Base-by-base conservation (phyloP, 805 yeast genomes). In the Metschnikowia anglica region DNA sequence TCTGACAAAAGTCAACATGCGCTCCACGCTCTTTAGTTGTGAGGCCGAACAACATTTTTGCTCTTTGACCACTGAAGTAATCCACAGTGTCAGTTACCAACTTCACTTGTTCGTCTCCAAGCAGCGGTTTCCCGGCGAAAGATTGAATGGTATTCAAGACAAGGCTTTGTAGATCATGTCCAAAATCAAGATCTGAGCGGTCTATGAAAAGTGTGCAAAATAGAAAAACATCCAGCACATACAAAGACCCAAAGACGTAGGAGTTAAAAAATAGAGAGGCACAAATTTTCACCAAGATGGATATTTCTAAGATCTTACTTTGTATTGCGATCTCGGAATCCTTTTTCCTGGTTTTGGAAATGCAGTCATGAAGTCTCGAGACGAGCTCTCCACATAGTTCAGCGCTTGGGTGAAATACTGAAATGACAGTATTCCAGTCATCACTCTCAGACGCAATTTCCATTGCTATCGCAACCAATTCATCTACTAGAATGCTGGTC, bases 391-490 rank as follows among this genome's bases (percentile, higher is more conserved):
- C 83, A 54, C 88, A 81, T 2, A 86, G 70, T 49, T 82, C 87
- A n/a, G 82, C 68, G 1, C 91, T 81, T 3, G 95, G 89, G 0
- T 83, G 74, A 49, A 88, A 66, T n/a, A 84, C 71, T 0, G 83
- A 73, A 2, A 83, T 73, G 5, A 81, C 74, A 35, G 74, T 77
- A 15, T 74, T 72, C 88, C 88, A 85, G 36, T 75, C 81, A 28
- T 78, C 75, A 3, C 83, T 85, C 51, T 83, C 88, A n/a, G 88
- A 81, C 51, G 83, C 85, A 55, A 83, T 79, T 50, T 85, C 93
- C 51, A 86, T 74, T 1, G 89, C 83, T 48, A 81, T 83, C 2
- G 81, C 77, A 5, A 87, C 77, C 17, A 85, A 77, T 54, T 87
- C 96, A 48, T 85, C 89, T 9, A 88, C 73, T 18, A 87, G 66